Conservation (phyloP, 2,329 filamentous ascomycete genomes). For the Sporothrix euskadiensis region DNA sequence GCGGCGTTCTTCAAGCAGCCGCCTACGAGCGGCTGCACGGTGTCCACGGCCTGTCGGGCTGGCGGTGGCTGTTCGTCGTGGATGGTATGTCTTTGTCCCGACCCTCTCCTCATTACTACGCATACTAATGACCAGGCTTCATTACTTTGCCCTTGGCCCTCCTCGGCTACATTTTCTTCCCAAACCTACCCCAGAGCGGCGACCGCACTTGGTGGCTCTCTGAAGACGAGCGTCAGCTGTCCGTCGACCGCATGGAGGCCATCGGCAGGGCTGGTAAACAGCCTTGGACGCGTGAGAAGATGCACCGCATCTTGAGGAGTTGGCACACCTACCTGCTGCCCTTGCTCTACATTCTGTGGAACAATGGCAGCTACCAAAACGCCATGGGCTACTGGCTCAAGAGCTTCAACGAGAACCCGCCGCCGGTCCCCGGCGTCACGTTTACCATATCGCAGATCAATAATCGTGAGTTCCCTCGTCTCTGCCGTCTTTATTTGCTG, state of each 20-base stretch:
- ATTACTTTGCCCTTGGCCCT: slow-evolving; percentile 49
- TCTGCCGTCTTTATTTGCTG: no score
- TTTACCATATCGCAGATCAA: slow-evolving; percentile 42
- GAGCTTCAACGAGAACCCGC: slow-evolving; percentile 41
- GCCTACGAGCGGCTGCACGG: slow-evolving; percentile 56
- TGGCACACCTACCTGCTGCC: slow-evolving; percentile 44
- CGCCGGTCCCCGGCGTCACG: slow-evolving; percentile 41
- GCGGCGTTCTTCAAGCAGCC: slow-evolving; percentile 47
- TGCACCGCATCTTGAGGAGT: slow-evolving; percentile 40
- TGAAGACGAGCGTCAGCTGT: slow-evolving; percentile 41
- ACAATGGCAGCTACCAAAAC: slow-evolving; percentile 40
- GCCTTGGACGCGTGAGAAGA: slow-evolving; percentile 42
- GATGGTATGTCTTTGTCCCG: slow-evolving; percentile 33
- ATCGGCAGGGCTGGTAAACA: slow-evolving; percentile 43
- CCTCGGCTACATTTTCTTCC: slow-evolving; percentile 53
- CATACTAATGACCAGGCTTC: slow-evolving; percentile 13
- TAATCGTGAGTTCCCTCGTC: slow-evolving; percentile 29
- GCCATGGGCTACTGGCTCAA: slow-evolving; percentile 48
- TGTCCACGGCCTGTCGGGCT: slow-evolving; percentile 51
- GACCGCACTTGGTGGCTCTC: slow-evolving; percentile 43
- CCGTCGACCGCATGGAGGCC: slow-evolving; percentile 39
- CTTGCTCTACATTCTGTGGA: slow-evolving; percentile 43
- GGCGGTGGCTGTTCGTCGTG: slow-evolving; percentile 55
- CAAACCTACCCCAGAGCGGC: slow-evolving; percentile 47
- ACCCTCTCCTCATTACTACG: not conserved